phyloP scores from a whole-genome alignment of 1,284 basidiomycete genomes.

The Naganishia cerealis region DNA sequence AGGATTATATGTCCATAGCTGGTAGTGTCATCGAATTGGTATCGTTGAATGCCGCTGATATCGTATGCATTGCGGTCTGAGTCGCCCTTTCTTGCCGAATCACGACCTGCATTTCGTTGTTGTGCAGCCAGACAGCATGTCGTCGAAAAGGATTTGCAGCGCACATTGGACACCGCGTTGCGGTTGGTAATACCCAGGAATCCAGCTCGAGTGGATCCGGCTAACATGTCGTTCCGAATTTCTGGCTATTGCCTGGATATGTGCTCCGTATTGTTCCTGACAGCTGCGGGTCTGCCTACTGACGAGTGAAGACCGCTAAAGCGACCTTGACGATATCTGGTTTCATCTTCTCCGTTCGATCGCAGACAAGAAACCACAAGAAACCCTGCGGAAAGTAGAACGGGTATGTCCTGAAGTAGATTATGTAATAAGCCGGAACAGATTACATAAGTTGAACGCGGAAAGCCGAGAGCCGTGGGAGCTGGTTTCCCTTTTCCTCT shows the following conservation, averaged over 20 bases:
- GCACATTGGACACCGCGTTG: not conserved
- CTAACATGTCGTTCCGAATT: not conserved
- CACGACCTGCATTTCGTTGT: slow-evolving; percentile 21
- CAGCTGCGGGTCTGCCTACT: too few relatives aligned
- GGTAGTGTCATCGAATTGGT: slow-evolving; percentile 63
- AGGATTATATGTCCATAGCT: slow-evolving; percentile 68
- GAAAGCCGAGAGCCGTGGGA: too few relatives aligned
- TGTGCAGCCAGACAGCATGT: slow-evolving; percentile 17
- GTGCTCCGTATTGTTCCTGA: too few relatives aligned
- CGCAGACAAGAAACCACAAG: not conserved
- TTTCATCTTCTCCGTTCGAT: not conserved
- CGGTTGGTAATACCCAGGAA: not conserved
- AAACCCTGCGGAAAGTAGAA: too few relatives aligned
- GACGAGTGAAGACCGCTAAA: not conserved
- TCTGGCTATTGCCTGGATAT: not conserved
- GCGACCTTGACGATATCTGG: not conserved
- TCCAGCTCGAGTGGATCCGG: not conserved
- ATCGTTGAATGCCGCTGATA: slow-evolving; percentile 51
- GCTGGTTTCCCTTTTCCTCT: too few relatives aligned
- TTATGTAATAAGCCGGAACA: too few relatives aligned
- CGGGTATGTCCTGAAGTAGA: too few relatives aligned
- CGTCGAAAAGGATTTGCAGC: slow-evolving; percentile 5
- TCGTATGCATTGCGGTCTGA: slow-evolving; percentile 42
- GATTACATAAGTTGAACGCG: too few relatives aligned
- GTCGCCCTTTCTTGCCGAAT: slow-evolving; percentile 9